Conservation (phyloP, 2,329 filamentous ascomycete genomes). For the Cadophora luteo-olivacea region DNA sequence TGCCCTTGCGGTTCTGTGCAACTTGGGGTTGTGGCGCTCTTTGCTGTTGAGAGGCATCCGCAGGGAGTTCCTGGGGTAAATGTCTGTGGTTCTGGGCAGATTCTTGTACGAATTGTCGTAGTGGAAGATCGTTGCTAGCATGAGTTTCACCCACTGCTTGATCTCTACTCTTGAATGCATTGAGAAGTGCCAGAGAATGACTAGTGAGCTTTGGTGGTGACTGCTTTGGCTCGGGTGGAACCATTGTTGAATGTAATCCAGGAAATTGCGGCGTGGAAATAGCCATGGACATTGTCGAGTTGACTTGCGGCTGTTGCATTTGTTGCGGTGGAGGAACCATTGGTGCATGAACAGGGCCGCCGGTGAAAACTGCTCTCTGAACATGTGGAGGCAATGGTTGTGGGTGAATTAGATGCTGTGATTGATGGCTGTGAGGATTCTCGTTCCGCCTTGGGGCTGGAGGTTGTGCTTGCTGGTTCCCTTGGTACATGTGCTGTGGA, state of each 20-base stretch:
- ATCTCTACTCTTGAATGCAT: constrained; percentile 50
- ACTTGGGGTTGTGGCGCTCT: constrained; percentile 23
- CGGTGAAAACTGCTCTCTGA: constrained; percentile 58
- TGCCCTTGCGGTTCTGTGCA: constrained; percentile 20
- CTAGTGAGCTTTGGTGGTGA: constrained; percentile 47
- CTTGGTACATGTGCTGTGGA: constrained; percentile 20
- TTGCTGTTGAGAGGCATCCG: constrained; percentile 32
- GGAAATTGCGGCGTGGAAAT: constrained; percentile 39
- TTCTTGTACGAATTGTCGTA: constrained; percentile 30
- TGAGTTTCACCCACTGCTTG: constrained; percentile 24
- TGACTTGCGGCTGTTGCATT: constrained; percentile 27
- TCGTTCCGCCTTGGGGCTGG: constrained; percentile 34
- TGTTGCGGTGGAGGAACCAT: constrained; percentile 44
- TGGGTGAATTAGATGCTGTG: constrained; percentile 44
- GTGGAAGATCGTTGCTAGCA: constrained; percentile 29
- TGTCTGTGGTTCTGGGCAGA: constrained; percentile 15
- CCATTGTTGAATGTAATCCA: constrained; percentile 39
- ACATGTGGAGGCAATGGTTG: constrained; percentile 57
- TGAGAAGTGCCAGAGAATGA: constrained; percentile 53
- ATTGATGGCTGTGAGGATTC: constrained; percentile 40
- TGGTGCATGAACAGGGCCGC: constrained; percentile 43
- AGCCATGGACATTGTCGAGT: constrained; percentile 16
- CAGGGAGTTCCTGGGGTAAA: constrained; percentile 41
- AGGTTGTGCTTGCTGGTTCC: constrained; percentile 23
- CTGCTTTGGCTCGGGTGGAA: constrained; percentile 35